Base-by-base conservation (phyloP, 148 eudicot species). In the Mesembryanthemum crystallinum region DNA sequence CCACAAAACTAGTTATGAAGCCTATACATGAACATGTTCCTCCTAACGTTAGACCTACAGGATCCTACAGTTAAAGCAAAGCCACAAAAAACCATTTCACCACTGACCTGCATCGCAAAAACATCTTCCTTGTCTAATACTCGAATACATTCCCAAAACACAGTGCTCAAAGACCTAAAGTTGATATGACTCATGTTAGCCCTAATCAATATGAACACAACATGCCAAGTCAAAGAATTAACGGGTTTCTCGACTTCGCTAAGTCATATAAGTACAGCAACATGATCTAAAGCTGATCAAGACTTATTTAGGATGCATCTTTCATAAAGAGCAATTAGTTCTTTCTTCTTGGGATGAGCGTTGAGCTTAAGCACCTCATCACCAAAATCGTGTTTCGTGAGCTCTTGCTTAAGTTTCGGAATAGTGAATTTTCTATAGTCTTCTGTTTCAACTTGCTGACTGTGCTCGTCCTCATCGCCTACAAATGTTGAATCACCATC, bases 401-500 rank as follows among this genome's bases (percentile, higher is more conserved):
- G 90, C 79, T 89, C 96, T 67, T 87, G 91, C 82, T 83, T 95
- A 21, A 95, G 90, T 82, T 83, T 88, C 84, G 73, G 82, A 47
- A 95, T 73, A 1, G 94, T 92, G 71, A 95, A 88, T 88, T 84
- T 95, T 3, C 81, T 87, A 73, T 95, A 85, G 49, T 95, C 97
- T 70, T 78, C 88, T 2, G 85, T 63, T 58, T 72, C 85, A 15
- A 79, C 82, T 74, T 90, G 87, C 76, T 83, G 92, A 76, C 96
- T 89, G 49, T 75, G 78, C 61, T 73, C 78, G 15, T 86, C 92
- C 23, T 90, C 98, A 61, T 87, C 92, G 13, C 85, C 94, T 45
- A 67, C 80, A 54, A 80, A 89, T 43, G 81, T 74, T 0, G 98
- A 94, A 73, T 88, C 92, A 30, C 87, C 90, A 76, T 92, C 98